These are phyloP conservation scores for Ophiostoma fasciatum DNA, from an alignment of 2,329 filamentous ascomycete genomes.

Conservation along the genomic window DNA sequence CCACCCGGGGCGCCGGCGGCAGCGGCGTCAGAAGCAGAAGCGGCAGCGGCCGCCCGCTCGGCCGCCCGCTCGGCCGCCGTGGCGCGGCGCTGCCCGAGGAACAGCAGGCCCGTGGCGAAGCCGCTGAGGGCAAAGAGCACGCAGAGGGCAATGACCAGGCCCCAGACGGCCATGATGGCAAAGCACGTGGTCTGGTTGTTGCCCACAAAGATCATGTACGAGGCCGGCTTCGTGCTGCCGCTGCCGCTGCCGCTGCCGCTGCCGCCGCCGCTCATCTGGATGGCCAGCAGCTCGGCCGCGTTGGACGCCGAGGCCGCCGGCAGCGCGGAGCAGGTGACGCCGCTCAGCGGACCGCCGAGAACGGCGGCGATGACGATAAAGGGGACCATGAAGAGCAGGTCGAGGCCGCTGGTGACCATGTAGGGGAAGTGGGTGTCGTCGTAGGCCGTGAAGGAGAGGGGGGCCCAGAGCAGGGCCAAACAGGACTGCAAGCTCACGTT, in stretches of 20 bases:
- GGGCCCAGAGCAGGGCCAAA: constrained; percentile 64
- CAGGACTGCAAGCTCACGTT: too few relatives aligned
- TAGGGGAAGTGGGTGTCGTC: constrained; percentile 59
- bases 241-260: neutral
- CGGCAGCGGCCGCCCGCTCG: neutral
- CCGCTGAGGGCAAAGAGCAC: constrained; percentile 52
- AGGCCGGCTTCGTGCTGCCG: constrained; percentile 13
- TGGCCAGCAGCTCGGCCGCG: constrained; percentile 29
- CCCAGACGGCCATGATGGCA: constrained; percentile 81
- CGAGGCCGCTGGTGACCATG: constrained; percentile 50
- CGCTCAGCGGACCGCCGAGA: constrained; percentile 66
- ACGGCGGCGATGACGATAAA: constrained; percentile 63
- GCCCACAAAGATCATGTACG: constrained; percentile 34
- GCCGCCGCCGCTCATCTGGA: constrained; percentile 19
- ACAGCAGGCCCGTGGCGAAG: constrained; percentile 43
- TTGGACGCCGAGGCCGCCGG: constrained; percentile 24
- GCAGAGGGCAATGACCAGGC: constrained; percentile 64
- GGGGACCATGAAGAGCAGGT: constrained; percentile 57
- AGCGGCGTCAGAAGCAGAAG: too few relatives aligned
- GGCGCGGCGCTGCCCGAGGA: constrained; percentile 36
- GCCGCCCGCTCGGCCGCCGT: constrained; percentile 11
- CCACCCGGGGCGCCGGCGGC: neutral
- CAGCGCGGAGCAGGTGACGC: constrained; percentile 52
- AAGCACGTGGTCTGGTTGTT: constrained; percentile 52
- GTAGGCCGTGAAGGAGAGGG: constrained; percentile 32